Evolutionary conservation across 345 rosid species (phyloP).

Genomic region (Clausena lansium): DNA sequence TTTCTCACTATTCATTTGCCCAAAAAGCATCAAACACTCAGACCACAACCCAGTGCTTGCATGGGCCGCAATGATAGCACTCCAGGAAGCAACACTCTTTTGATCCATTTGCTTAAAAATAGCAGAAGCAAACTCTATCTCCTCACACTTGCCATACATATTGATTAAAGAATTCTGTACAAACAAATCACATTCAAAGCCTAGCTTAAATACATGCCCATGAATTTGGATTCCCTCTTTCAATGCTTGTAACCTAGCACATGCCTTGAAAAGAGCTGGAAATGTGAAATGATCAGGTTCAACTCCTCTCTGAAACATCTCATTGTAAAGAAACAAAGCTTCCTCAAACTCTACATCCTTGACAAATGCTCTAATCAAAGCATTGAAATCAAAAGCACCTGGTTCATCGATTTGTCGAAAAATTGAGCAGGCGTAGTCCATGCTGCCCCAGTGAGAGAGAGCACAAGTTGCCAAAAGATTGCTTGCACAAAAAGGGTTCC

Average conservation of each 20-base stretch:
- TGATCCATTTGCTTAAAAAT: conserved; percentile 31
- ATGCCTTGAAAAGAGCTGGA: conserved; percentile 38
- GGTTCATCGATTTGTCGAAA: conserved; percentile 35
- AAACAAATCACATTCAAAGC: conserved; percentile 31
- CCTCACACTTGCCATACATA: conserved; percentile 40
- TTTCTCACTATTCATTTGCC: conserved; percentile 26
- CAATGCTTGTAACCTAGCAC: conserved; percentile 27
- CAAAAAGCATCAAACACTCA: conserved; percentile 32
- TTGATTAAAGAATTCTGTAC: conserved; percentile 41
- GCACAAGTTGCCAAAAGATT: conserved; percentile 41
- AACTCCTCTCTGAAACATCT: conserved; percentile 37
- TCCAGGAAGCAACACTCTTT: conserved; percentile 43
- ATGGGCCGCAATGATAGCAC: conserved; percentile 42
- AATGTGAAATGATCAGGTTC: conserved; percentile 40
- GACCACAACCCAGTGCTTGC: conserved; percentile 33
- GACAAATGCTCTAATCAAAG: conserved; percentile 34
- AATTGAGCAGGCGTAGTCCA: conserved; percentile 40
- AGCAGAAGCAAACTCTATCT: conserved; percentile 23
- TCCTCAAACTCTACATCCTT: conserved; percentile 22
- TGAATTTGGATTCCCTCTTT: conserved; percentile 45
- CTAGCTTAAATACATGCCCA: conserved; percentile 29
- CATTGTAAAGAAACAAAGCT: conserved; percentile 27
- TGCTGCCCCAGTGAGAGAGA: conserved; percentile 41
- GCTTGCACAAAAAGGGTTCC: conserved; percentile 35
- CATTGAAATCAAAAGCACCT: conserved; percentile 33